These are phyloP conservation scores for Komagataella kurtzmanii DNA, from an alignment of 805 yeast genomes.

Conservation along the genomic window DNA sequence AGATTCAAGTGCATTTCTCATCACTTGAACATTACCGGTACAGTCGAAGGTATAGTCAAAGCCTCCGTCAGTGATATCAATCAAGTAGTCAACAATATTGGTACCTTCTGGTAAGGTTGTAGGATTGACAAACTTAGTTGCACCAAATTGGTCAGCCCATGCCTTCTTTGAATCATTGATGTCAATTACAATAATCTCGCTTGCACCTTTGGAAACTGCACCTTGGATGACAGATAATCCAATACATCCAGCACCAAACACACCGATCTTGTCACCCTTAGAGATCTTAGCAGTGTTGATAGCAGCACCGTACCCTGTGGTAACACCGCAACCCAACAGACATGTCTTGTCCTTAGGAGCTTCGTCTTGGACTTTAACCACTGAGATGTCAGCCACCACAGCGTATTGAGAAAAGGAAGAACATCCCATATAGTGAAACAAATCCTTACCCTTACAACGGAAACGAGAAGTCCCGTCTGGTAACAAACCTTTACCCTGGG, in stretches of 20 bases:
- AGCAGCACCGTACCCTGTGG: slow-evolving; percentile 98
- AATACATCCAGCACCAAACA: slow-evolving; percentile 96
- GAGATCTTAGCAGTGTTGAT: slow-evolving; percentile 84
- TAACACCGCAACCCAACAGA: slow-evolving; percentile 94
- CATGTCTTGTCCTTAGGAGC: slow-evolving; percentile 84
- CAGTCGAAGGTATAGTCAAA: slow-evolving; percentile 94
- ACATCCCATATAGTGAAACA: slow-evolving; percentile 95
- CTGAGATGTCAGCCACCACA: slow-evolving; percentile 94
- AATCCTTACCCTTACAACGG: slow-evolving; percentile 69
- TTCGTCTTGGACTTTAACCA: slow-evolving; percentile 76
- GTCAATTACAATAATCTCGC: slow-evolving; percentile 74
- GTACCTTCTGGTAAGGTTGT: slow-evolving; percentile 57
- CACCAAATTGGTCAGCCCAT: slow-evolving; percentile 87
- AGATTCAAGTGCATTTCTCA: slow-evolving; percentile 94
- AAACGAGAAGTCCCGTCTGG: slow-evolving; percentile 96
- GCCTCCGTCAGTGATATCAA: slow-evolving; percentile 94
- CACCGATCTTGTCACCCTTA: slow-evolving; percentile 87
- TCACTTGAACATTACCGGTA: slow-evolving; percentile 90
- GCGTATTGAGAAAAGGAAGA: slow-evolving; percentile 96
- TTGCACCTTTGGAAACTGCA: slow-evolving; percentile 73
- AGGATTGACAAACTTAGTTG: slow-evolving; percentile 91
- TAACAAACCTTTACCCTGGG: slow-evolving; percentile 98
- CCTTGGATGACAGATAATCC: slow-evolving; percentile 96
- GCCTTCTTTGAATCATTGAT: slow-evolving; percentile 71
- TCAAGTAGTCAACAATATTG: slow-evolving; percentile 67